Base-by-base conservation (phyloP, 2,329 filamentous ascomycete species). In the Tolypocladium paradoxum region DNA sequence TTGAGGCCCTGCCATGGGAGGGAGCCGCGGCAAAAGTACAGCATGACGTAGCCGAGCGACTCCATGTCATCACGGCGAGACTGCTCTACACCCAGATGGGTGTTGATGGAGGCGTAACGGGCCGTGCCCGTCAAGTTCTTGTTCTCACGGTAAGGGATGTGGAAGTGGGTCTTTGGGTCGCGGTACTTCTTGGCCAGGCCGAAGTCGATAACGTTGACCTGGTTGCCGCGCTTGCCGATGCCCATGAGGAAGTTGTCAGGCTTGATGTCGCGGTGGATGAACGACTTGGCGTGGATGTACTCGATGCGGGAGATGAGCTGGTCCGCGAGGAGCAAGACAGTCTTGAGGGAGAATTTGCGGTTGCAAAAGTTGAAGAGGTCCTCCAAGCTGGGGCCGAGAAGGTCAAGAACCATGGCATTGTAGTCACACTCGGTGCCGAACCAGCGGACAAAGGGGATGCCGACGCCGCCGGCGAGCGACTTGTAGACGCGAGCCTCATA, bases 301-400 rank as follows among this genome's bases (percentile, higher is more conserved):
- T 99, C 93, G 73, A 99, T 96, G 65, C 93, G 91, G 60, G 92
- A 97, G 71, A 99, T 97, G 72, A 96, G 85, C 77, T 99, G 93
- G 66, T 99, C 93, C 68, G 93, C 93, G 49, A 99, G 83, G 29
- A 99, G 83, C 45, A 99, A 81, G 31, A 99, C 93, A 1, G 93
- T 99, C 86, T 99, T 99, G 62, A 99, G 77, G 14, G 93, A 96
- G 78, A 97, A 99, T 73, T 97, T 97, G 73, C 93, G 88, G 84
- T 97, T 97, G 84, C 93, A 99, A 74, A 97, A 97, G 83, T 99
- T 97, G 88, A 99, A 99, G 35, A 99, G 82, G 69, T 99, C 93
- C 75, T 99, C 93, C 73, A 99, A 76, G 66, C 87, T 93, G 61
- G 93, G 93, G 38, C 93, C 93, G 54, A 99, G 87, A 29, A 99